Percentiles rank a stretch among this genome's conserved stretches.
Conservation (phyloP, 2,329 filamentous ascomycete species). For the Raffaelea albimanens region DNA sequence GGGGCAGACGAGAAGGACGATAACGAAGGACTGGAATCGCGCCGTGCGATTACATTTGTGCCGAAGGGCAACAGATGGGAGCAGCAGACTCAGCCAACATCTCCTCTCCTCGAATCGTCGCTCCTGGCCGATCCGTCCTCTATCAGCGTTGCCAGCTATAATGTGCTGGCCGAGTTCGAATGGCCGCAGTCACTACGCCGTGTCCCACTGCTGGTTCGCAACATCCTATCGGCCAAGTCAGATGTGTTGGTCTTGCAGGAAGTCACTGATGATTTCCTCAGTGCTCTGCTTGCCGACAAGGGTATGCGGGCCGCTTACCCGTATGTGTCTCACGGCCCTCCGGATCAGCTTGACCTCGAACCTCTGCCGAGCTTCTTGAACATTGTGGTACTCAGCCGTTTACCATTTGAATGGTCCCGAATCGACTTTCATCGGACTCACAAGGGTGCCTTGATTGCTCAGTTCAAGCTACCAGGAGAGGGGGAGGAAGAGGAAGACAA, state of each 20-base stretch:
- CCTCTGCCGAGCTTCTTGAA: conserved; percentile 53
- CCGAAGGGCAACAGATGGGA: background rate
- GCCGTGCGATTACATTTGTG: conserved; percentile 5
- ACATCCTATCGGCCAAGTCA: conserved; percentile 31
- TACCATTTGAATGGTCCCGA: conserved; percentile 44
- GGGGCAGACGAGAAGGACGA: background rate
- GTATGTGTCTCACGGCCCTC: conserved; percentile 48
- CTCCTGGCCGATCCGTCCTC: background rate
- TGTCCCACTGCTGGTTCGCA: conserved; percentile 32
- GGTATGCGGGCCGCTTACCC: conserved; percentile 39
- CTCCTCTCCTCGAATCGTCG: too few relatives aligned
- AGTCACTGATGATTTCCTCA: conserved; percentile 55
- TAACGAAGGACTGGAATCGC: conserved; percentile 4
- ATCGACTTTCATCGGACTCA: conserved; percentile 44
- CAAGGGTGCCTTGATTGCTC: conserved; percentile 46
- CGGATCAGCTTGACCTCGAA: conserved; percentile 37
- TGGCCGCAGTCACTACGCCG: conserved; percentile 32
- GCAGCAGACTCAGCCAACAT: background rate
- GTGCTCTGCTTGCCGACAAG: conserved; percentile 38
- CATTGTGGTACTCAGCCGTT: conserved; percentile 48
- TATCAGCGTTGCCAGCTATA: conserved; percentile 37
- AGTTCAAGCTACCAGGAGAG: too few relatives aligned
- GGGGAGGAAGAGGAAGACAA: conserved; percentile 14
- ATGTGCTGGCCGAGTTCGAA: conserved; percentile 41
- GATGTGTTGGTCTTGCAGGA: conserved; percentile 50